Base-by-base conservation (phyloP, 2,329 filamentous ascomycete genomes). In the Phaeosphaeria sp. region DNA sequence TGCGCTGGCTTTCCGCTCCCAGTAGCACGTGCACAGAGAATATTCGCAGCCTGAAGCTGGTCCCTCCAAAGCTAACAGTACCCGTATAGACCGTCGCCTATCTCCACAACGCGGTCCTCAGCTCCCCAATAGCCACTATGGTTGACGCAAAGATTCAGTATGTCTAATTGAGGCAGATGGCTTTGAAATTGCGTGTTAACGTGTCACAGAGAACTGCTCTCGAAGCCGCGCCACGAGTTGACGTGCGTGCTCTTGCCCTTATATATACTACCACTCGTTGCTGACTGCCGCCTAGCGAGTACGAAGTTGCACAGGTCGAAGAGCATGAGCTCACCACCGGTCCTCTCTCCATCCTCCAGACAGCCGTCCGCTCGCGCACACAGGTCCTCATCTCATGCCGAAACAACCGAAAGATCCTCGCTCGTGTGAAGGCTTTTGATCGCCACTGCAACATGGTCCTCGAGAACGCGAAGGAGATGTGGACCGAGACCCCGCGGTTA, bases 381-480 rank as follows among this genome's bases (percentile, higher is more conserved):
- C 95, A 98, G 81, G 94, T 99, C 62, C 88, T 99, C 65, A 97
- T 99, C 76, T 97, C 92, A 54, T 94, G 94, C 82, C 93, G 95
- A 67, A 97, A 97, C 87, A 98, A 98, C 84, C 91, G 94, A 80
- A 99, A 99, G 84, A 86, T 99, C 48, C 89, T 99, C 54, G 95
- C 94, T 51, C 90, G 95, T 64, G 94, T 99, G 74, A 99, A 99
- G 84, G 95, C 95, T 6, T 99, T 99, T 78, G 95, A 99, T 81
- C 87, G 95, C 60, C 95, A 99, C 81, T 98, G 93, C 87, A 99
- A 99, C 82, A 98, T 99, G 95, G 91, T 97, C 3, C 84, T 97
- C 48, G 93, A 97, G 83, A 97, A 97, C 69, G 93, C 96, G 44
- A 96, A 96, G 85, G 95, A 99, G 82, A 98, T 99, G 94, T 99